Conservation (phyloP, 2,329 filamentous ascomycete genomes). For the Phoma sp. region DNA sequence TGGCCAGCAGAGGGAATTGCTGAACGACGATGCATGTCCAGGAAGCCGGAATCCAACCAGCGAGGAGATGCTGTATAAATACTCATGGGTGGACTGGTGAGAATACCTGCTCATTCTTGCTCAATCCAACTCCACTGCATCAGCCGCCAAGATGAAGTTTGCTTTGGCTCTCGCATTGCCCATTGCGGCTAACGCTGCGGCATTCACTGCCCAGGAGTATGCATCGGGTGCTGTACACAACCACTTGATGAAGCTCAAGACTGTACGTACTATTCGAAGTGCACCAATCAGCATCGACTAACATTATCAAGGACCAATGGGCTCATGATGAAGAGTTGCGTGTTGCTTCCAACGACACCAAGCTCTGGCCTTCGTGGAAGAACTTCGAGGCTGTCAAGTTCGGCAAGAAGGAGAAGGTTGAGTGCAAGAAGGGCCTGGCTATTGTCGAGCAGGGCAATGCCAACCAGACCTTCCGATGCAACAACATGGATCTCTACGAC, state of each 20-base stretch:
- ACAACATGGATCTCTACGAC: constrained; percentile 60
- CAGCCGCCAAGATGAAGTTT: constrained; percentile 33
- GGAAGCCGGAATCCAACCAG: not conserved
- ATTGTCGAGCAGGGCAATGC: constrained; percentile 30
- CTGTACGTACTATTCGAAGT: constrained; percentile 9
- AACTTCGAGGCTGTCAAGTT: constrained; percentile 18
- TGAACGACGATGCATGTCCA: constrained; percentile 9
- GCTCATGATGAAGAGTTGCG: constrained; percentile 24
- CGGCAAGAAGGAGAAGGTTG: constrained; percentile 26
- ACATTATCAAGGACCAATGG: constrained; percentile 27
- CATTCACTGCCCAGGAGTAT: constrained; percentile 32
- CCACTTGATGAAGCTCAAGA: constrained; percentile 37
- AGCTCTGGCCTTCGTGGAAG: constrained; percentile 30
- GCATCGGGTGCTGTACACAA: constrained; percentile 30
- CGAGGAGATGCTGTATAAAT: constrained; percentile 24
- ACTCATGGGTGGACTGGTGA: constrained; percentile 3
- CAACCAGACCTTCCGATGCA: constrained; percentile 35
- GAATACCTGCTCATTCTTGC: constrained; percentile 31
- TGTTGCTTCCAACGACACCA: constrained; percentile 10
- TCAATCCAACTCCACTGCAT: constrained; percentile 25
- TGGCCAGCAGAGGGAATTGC: constrained; percentile 6
- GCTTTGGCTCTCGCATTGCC: constrained; percentile 30
- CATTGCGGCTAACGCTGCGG: constrained; percentile 29
- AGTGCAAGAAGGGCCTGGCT: constrained; percentile 32
- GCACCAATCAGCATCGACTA: not conserved